Evolutionary conservation across 352 stramenopile genomes (phyloP).

Genomic region (Globisporangium ultimum): DNA sequence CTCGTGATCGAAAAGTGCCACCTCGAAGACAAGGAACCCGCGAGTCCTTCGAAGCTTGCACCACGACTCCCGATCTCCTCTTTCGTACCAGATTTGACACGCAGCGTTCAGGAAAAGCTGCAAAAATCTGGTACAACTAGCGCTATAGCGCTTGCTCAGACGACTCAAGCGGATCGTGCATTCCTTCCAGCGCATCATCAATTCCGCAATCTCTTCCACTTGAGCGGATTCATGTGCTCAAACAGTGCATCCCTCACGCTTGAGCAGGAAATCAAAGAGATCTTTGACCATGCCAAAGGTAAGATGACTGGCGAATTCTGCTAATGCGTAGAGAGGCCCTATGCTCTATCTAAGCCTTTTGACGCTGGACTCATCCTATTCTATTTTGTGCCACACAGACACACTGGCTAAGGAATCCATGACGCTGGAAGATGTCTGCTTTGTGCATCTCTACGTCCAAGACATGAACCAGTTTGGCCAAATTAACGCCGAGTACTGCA

Average conservation of each 20-base stretch:
- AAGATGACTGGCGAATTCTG: not conserved
- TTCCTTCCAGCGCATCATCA: conserved; percentile 23
- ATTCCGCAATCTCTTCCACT: conserved; percentile 67
- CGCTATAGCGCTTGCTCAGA: conserved; percentile 9
- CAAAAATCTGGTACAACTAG: not conserved
- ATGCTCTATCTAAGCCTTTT: too few species aligned
- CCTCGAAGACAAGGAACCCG: conserved; percentile 82
- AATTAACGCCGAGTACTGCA: conserved; percentile 94
- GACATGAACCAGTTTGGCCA: conserved; percentile 93
- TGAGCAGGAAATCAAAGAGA: conserved; percentile 57
- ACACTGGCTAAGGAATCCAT: conserved; percentile 36
- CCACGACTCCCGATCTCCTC: conserved; percentile 25
- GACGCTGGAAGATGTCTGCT: conserved; percentile 89
- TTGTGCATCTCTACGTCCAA: conserved; percentile 96
- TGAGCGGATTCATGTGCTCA: conserved; percentile 61
- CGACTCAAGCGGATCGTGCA: conserved; percentile 11
- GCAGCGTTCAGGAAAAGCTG: not conserved
- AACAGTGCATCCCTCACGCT: conserved; percentile 35
- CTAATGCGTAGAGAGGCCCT: too few species aligned
- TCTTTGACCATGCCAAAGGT: conserved; percentile 43
- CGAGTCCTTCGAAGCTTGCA: conserved; percentile 29
- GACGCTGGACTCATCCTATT: not conserved
- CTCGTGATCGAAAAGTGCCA: conserved; percentile 90
- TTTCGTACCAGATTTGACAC: not conserved
- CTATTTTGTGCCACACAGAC: conserved; percentile 9